phyloP scores from a whole-genome alignment of 1,284 basidiomycete genomes.

The Cryptococcus sp. region DNA sequence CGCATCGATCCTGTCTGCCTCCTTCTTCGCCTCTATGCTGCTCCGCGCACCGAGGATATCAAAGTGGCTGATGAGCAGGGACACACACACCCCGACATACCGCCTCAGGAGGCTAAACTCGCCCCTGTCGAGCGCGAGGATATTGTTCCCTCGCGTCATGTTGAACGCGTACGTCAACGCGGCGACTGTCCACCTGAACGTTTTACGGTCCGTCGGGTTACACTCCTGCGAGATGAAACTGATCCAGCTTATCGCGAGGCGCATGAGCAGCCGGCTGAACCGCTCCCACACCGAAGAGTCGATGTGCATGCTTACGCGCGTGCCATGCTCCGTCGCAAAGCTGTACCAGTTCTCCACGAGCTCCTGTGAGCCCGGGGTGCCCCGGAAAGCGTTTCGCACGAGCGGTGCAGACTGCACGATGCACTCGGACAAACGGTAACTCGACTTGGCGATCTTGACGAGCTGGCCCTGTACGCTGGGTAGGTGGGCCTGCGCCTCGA shows the following conservation, averaged over 20 bases:
- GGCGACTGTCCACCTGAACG: constrained; percentile 97
- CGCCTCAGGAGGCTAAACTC: constrained; percentile 86
- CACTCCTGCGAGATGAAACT: constrained; percentile 98
- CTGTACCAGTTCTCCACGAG: constrained; percentile 92
- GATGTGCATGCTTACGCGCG: constrained; percentile 83
- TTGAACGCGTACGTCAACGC: constrained; percentile 91
- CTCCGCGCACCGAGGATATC: constrained; percentile 94
- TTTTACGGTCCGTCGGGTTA: constrained; percentile 91
- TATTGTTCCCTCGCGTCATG: constrained; percentile 84
- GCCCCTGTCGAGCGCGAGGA: constrained; percentile 79
- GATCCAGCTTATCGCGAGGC: constrained; percentile 92
- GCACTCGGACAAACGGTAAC: constrained; percentile 84
- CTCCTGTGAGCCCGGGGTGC: constrained; percentile 70
- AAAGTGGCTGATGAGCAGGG: constrained; percentile 92
- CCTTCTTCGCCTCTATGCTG: constrained; percentile 77
- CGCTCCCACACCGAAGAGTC: constrained; percentile 66
- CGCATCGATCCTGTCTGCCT: constrained; percentile 78
- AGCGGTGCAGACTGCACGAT: constrained; percentile 87
- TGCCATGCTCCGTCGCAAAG: constrained; percentile 88
- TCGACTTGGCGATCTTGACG: constrained; percentile 82
- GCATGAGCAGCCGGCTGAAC: constrained; percentile 78
- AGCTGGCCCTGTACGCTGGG: constrained; percentile 85
- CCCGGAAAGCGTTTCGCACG: constrained; percentile 64
- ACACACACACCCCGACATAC: constrained; percentile 96
- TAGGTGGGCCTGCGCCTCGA: constrained; percentile 88